Base-by-base conservation (phyloP, 2,329 filamentous ascomycete species). In the Calonectria henricotiae region DNA sequence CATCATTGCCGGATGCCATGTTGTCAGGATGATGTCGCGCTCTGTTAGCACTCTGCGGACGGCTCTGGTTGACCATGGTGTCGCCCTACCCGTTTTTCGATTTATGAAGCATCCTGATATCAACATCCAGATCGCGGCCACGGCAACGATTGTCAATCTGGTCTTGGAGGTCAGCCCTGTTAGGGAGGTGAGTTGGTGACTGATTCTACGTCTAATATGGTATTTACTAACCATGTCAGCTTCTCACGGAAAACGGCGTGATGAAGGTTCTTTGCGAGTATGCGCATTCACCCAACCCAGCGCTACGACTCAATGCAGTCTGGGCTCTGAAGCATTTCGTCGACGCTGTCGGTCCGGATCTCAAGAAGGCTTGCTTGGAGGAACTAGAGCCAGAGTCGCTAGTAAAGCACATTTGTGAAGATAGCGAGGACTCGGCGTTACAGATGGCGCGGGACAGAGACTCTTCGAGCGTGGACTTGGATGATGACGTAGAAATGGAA, bases 291-390 rank as follows among this genome's bases (percentile, higher is more conserved):
- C 87, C 89, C 55, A 93, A 96, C 77, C 89, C 93, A n/a, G 90
- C 91, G 55, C 86, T 98, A 64, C 90, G 94, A 27, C 87, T 97
- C 30, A 95, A 96, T 76, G 95, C 95, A 25, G 83, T 99, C 1
- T 99, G 96, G 96, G 94, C 95, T 6, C 85, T 99, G 68, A 98
- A 98, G 80, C 94, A 98, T 82, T 88, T 98, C 61, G 92, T 97
- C 3, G 89, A 93, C 72, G 91, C 90, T 25, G 90, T 93, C 6
- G 88, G 89, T 20, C 90, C 92, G 51, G 89, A 92, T 13, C 85
- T 93, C 74, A 97, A 96, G 82, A 92, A 92, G 77, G 88, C 89
- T 58, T 94, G 94, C 70, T 84, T 98, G 13, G 91, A 95, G 61
- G 91, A 93, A 77, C 86, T 98, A 4, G 91, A 91, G 9, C 89